A percentile compares a stretch with the other conserved stretches of the same genome.
Evolutionary conservation across 2,329 filamentous ascomycete genomes (phyloP).

Genomic region (Aureobasidium lini): DNA sequence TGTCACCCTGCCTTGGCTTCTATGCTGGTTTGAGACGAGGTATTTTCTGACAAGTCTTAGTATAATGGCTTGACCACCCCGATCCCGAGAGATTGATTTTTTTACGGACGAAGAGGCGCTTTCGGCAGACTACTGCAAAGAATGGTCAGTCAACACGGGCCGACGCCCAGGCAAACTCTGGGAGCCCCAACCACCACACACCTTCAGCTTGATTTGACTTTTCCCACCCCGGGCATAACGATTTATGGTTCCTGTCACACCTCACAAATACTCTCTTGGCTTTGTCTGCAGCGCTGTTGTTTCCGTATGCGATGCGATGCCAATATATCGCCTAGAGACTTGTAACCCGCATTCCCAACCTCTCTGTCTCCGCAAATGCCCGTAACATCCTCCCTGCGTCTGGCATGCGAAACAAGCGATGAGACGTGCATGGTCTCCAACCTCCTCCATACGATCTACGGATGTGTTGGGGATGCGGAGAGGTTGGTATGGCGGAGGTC

Average conservation of each 20-base stretch:
- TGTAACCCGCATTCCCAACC: slow-evolving; percentile 5
- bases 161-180: background rate
- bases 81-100: background rate
- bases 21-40: background rate
- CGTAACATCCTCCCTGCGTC: background rate
- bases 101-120: background rate
- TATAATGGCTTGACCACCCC: background rate
- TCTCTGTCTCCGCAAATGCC: background rate
- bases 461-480: background rate
- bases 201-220: background rate
- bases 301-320: background rate
- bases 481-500: background rate
- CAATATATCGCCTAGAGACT: background rate
- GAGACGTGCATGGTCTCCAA: background rate
- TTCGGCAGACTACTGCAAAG: background rate
- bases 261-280: background rate
- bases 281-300: background rate
- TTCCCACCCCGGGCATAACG: background rate
- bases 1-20: background rate
- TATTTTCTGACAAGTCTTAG: slow-evolving; percentile 1
- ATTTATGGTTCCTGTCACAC: background rate
- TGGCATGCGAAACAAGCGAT: background rate
- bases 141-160: slow-evolving; percentile 8
- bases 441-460: background rate
- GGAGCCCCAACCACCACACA: slow-evolving; percentile 1